Base-by-base conservation (phyloP, 2,329 filamentous ascomycete genomes). In the Fusarium sp. region DNA sequence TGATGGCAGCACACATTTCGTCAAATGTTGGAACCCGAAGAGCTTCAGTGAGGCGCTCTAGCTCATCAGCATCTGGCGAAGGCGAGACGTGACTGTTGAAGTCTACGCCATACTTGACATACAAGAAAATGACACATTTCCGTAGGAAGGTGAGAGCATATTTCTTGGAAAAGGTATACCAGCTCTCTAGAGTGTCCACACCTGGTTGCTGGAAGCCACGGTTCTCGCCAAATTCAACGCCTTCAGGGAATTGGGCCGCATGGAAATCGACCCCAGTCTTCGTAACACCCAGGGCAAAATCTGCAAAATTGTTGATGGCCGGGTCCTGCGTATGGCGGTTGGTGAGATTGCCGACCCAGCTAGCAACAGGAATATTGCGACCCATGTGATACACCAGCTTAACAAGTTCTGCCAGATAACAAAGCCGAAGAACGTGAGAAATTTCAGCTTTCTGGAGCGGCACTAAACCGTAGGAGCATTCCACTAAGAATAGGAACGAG, bases 111-210 rank as follows among this genome's bases (percentile, higher is more conserved):
- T 93, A 95, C 75, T 94, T 92, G 68, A 97, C 92, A 80, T 98
- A 92, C 71, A 98, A 89, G 41, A 98, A 89, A 53, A 99, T 89
- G 48, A 91, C 88, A 13, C 89, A 88, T 83, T 99, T 99, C 67
- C 96, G 92, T 42, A 99, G 85, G 84, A 98, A 99, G 0, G 91
- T 87, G n/a, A 98, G 86, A 8, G 95, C 94, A 78, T 98, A 99
- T 77, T 92, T 95, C 70, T 91, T 90, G 30, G 94, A 87, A 74
- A 92, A 90, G 14, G 82, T 82, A 75, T 90, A 89, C 80, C 88
- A 88, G 36, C 85, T 86, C 59, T 86, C 84, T 38, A 90, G 78
- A 56, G 83, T 86, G 62, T 89, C 82, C 51, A 91, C 82, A 16
- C 85, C 86, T 13, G 86, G 84, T 75, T 91, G 88, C 58, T 87